Evolutionary conservation across 805 yeast species (phyloP).

Genomic region (Torulaspora gathmanii): DNA sequence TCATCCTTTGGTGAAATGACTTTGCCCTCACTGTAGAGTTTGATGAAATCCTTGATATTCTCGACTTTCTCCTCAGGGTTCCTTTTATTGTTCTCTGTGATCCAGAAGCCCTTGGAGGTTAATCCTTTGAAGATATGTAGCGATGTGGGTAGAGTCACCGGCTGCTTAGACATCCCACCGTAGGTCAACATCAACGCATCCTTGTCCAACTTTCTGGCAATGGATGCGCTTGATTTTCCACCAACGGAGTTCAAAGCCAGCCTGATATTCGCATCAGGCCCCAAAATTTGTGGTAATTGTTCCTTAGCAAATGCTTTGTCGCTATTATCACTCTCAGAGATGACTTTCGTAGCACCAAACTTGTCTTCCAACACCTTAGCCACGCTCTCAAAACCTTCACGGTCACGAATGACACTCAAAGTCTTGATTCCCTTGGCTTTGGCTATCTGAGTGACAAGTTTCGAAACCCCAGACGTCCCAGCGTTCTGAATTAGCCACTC

Average conservation of each 20-base stretch:
- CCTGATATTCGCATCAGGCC: constrained; percentile 49
- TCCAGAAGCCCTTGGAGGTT: constrained; percentile 89
- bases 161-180: constrained; percentile 97
- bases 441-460: constrained; percentile 85
- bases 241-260: constrained; percentile 92
- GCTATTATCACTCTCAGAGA: constrained; percentile 80
- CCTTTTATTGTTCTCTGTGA: constrained; percentile 58
- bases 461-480: constrained; percentile 92
- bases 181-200: constrained; percentile 82
- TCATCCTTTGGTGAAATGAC: constrained; percentile 48
- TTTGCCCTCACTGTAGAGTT: constrained; percentile 55
- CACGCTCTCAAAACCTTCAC: constrained; percentile 67
- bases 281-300: constrained; percentile 42
- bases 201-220: constrained; percentile 73
- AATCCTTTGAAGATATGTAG: constrained; percentile 85
- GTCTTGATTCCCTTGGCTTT: constrained; percentile 74
- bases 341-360: constrained; percentile 79
- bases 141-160: constrained; percentile 86
- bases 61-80: constrained; percentile 57
- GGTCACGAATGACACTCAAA: constrained; percentile 80
- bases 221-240: constrained; percentile 74
- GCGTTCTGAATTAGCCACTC: constrained; percentile 97
- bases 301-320: constrained; percentile 62
- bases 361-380: constrained; percentile 47
- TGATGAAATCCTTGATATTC: constrained; percentile 51